Evolutionary conservation across 176 grass and related monocot species (phyloP), one percentile per base, ranked within the genome.

Genomic region (Stipa capillata): DNA sequence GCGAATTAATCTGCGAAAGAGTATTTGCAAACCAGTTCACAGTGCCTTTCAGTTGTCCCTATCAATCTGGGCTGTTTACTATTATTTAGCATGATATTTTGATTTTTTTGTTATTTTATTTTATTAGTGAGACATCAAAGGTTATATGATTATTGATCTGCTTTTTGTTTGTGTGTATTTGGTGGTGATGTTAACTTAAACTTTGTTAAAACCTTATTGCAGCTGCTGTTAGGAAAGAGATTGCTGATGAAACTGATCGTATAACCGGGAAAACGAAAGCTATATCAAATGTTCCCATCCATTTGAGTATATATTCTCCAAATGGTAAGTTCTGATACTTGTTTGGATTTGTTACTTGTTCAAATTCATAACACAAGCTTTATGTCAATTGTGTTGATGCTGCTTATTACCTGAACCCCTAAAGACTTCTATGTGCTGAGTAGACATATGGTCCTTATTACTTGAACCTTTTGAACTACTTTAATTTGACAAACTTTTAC

Each of bases 281-380:
- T 56, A 99, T 99, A 93, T 99, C 97, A 65, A 99, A 99, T 81
- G 74, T 89, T 84, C 97, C 92, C 23, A 99, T 99, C 84, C 97
- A 99, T 75, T 82, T 99, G 86, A 99, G 97, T 82, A 92, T 99
- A 82, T 96, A 96, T 83, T 99, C 97, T 55, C 97, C 97, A 89
- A 79, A 99, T 84, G 97, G 97, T 90, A 79, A 83, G 79, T 76
- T 10, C 67, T 47, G 25, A 49, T 86, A 56, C 58, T 52, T 82
- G 32, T 50, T 74, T 31, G 31, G 6, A 42, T 79, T 52, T 70
- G 36, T 76, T 61, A 29, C 27, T 20, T 37, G n/a, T 14, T 85
- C 53, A 78, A 66, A 39, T 49, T 25, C 33, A 40, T 60, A 29
- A 5, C 8, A 32, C 16, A 60, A 51, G 8, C 0, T 40, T 72